Base-by-base conservation (phyloP, 192 early-diverging fungal genomes). In the Backusella macrospora region DNA sequence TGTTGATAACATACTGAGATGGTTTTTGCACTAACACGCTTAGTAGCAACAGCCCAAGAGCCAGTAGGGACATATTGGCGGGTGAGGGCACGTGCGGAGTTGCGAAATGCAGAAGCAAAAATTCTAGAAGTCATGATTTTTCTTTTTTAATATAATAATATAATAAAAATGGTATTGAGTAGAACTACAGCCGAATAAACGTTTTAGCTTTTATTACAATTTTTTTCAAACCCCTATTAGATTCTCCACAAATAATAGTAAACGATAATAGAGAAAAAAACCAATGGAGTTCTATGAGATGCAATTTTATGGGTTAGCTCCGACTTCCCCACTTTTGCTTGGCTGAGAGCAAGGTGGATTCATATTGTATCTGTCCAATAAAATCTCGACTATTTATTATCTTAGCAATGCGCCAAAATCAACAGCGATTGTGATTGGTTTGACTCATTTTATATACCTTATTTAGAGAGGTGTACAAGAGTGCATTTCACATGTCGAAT, bases 361-460 rank as follows among this genome's bases (percentile, higher is more conserved):
- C 67, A 68, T 68, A 68, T 16, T 68, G 67, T 9, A 68, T 68
- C 26, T 47, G 26, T 6, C 67, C 67, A 68, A 68, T 65, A n/a
- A 46, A 23, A 21, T 18, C 12, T 21, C 4, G 39, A 3, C 5
- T 65, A 18, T 65, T 10, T 65, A 39, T 39, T 66, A 40, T 66
- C 40, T 39, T 39, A 42, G n/a, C 37, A 40, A 66, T 42, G 18
- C 65, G 43, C 40, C 40, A 10, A 12, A 43, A 18, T 21, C n/a
- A 66, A 13, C 40, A 23, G 5, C 15, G 40, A 4, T 23, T 46
- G 5, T 29, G 42, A 68, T 68, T 68, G 67, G 67, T 47, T 68
- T 68, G 67, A 68, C 67, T 68, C 67, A 68, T 26, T 44, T 68
- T 68, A 68, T 68, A 47, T 68, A 42, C 65, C 65, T 66, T 43